Evolutionary conservation across 106 monocot species (phyloP).

Genomic region (Narthecium ossifragum): DNA sequence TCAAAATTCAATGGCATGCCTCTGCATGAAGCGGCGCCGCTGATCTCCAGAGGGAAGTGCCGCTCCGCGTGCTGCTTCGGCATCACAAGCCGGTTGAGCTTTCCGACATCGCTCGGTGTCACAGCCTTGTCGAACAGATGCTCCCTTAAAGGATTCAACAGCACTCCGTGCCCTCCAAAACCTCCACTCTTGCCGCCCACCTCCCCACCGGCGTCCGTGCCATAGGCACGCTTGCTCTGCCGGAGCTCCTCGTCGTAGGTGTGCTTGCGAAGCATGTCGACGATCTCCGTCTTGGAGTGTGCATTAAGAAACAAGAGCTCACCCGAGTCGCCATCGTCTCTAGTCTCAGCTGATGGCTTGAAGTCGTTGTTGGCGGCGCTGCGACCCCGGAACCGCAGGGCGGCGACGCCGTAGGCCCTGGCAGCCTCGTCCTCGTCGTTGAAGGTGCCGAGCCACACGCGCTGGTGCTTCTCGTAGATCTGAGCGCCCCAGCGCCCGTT

Average conservation of each 20-base stretch:
- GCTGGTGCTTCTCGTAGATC: slow-evolving; percentile 87
- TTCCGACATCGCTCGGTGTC: slow-evolving; percentile 85
- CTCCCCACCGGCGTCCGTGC: slow-evolving; percentile 9
- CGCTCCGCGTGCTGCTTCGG: slow-evolving; percentile 92
- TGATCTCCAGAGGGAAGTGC: slow-evolving; percentile 49
- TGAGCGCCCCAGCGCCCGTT: slow-evolving; percentile 87
- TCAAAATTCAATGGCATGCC: slow-evolving; percentile 59
- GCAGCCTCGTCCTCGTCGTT: slow-evolving; percentile 65
- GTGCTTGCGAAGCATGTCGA: slow-evolving; percentile 91
- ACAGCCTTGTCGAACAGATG: slow-evolving; percentile 66
- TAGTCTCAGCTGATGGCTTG: slow-evolving; percentile 29
- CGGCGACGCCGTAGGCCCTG: slow-evolving; percentile 70
- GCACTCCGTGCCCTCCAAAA: too few species aligned
- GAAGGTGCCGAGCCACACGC: slow-evolving; percentile 93
- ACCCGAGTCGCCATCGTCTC: slow-evolving; percentile 13
- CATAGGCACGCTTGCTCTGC: slow-evolving; percentile 27
- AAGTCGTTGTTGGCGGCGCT: slow-evolving; percentile 89
- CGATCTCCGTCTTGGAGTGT: slow-evolving; percentile 76
- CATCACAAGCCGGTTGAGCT: slow-evolving; percentile 78
- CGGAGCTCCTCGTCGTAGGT: slow-evolving; percentile 70
- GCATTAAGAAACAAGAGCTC: slow-evolving; percentile 60
- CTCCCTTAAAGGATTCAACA: slow-evolving; percentile 14
- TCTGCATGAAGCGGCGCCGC: slow-evolving; percentile 6
- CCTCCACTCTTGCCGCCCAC: neutral
- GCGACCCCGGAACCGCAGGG: slow-evolving; percentile 75